A percentile compares a stretch with the other conserved stretches of the same genome.
These are phyloP conservation scores for Meyerozyma sp. DNA, from an alignment of 1,139 yeast genomes.

Conservation along the genomic window DNA sequence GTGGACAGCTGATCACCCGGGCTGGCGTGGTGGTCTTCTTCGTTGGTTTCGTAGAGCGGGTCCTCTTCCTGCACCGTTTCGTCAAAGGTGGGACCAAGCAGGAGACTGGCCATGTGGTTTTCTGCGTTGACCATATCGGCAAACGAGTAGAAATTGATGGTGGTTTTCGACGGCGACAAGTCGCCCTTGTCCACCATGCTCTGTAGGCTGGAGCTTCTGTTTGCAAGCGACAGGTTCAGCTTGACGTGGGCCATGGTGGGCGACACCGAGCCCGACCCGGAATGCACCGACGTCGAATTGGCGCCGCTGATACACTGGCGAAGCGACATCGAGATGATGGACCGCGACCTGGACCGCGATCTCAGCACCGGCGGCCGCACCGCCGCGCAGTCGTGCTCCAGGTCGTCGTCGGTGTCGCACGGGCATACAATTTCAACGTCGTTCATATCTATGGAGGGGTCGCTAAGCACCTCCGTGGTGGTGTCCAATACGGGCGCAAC, in stretches of 20 bases:
- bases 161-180: conserved; percentile 6
- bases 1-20: neutral
- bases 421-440: conserved; percentile 25
- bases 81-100: neutral
- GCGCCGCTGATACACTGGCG: conserved; percentile 1
- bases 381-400: conserved; percentile 2
- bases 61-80: neutral
- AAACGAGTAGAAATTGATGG: conserved; percentile 27
- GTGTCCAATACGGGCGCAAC: conserved; percentile 28
- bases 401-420: conserved; percentile 9
- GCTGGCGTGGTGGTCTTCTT: neutral
- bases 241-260: neutral
- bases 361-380: conserved; percentile 1
- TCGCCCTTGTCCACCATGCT: neutral
- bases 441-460: conserved; percentile 22
- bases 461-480: conserved; percentile 24
- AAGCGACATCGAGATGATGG: conserved; percentile 3
- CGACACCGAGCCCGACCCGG: neutral
- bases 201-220: neutral
- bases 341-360: conserved; percentile 4
- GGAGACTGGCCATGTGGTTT: conserved; percentile 1
- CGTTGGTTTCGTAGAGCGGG: neutral
- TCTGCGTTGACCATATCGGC: conserved; percentile 26
- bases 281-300: neutral
- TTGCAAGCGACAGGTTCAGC: neutral